A percentile compares a stretch with the other conserved stretches of the same genome.
Conservation (phyloP, 768 basidiomycete genomes). For the Suillus discolor region DNA sequence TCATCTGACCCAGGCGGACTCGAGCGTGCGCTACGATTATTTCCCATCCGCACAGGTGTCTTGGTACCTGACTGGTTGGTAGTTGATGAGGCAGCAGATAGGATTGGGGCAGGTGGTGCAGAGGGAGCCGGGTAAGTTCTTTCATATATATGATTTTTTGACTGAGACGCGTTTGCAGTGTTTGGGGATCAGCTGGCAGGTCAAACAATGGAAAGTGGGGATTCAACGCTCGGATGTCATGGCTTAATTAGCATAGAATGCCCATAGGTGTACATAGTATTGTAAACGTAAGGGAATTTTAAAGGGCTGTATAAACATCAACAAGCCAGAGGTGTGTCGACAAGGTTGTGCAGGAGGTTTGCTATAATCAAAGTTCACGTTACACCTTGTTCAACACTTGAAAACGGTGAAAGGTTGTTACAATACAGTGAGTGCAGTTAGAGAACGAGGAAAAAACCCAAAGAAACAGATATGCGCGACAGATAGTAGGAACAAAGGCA, state of each 20-base stretch:
- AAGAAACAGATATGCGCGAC: constrained; percentile 73
- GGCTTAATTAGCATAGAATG: constrained; percentile 45
- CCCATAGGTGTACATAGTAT: constrained; percentile 34
- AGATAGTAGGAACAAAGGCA: constrained; percentile 76
- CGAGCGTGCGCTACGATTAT: constrained; percentile 70
- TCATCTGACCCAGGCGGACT: constrained; percentile 58
- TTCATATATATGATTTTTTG: not conserved
- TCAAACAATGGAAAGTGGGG: constrained; percentile 38
- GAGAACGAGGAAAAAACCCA: constrained; percentile 48
- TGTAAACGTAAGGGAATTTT: constrained; percentile 29
- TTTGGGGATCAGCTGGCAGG: constrained; percentile 27
- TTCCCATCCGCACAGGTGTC: constrained; percentile 84
- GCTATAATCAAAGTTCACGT: constrained; percentile 47
- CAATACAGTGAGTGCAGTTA: constrained; percentile 79
- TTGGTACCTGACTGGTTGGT: constrained; percentile 79
- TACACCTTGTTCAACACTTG: constrained; percentile 62
- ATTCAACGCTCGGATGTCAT: constrained; percentile 51
- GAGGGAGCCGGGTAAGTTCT: constrained; percentile 71
- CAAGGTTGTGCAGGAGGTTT: constrained; percentile 12
- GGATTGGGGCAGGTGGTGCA: constrained; percentile 70
- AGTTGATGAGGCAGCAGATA: constrained; percentile 52
- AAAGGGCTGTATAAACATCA: constrained; percentile 13
- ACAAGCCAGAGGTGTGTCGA: constrained; percentile 3
- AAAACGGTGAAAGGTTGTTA: constrained; percentile 59
- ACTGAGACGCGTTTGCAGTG: constrained; percentile 26